A percentile compares a stretch with the other conserved stretches of the same genome.
These are phyloP conservation scores for Candida tallmaniae DNA, from an alignment of 805 yeast species.

Conservation along the genomic window DNA sequence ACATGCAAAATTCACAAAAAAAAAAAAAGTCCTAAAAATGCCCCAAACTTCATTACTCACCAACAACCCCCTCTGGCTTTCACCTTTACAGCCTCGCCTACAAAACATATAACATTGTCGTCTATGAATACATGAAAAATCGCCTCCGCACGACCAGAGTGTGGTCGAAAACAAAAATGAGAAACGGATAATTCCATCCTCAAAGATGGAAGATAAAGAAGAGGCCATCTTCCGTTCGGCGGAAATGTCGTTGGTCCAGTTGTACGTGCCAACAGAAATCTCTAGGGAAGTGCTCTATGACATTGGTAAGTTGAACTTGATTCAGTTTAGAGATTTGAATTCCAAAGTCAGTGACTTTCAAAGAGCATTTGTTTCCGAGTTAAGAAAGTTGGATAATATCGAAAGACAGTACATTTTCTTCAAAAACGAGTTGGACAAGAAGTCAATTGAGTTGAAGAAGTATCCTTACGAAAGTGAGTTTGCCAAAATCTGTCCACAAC, in stretches of 20 bases:
- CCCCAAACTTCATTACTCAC: too few relatives aligned
- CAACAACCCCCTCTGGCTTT: too few relatives aligned
- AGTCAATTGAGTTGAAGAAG: conserved; percentile 34
- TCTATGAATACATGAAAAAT: too few relatives aligned
- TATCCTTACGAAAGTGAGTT: conserved; percentile 23
- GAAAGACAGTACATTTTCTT: conserved; percentile 65
- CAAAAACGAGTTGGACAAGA: conserved; percentile 46
- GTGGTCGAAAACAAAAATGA: neutral
- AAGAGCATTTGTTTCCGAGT: conserved; percentile 84
- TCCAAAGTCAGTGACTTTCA: conserved; percentile 78
- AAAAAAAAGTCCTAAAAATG: too few relatives aligned
- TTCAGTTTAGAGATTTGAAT: conserved; percentile 86
- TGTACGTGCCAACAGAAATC: conserved; percentile 86
- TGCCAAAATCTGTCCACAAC: conserved; percentile 33
- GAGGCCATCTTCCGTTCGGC: conserved; percentile 68
- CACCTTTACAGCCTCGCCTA: too few relatives aligned
- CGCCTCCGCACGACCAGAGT: too few relatives aligned
- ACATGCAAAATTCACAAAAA: too few relatives aligned
- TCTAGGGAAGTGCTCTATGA: conserved; percentile 82
- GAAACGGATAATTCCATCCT: neutral
- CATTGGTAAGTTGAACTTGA: conserved; percentile 78
- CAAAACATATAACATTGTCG: too few relatives aligned
- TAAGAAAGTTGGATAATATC: conserved; percentile 77
- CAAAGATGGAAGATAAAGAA: conserved; percentile 22
- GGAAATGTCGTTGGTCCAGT: conserved; percentile 92